Base-by-base conservation (phyloP, 768 basidiomycete species). In the Cantharellus cinnabarinus region DNA sequence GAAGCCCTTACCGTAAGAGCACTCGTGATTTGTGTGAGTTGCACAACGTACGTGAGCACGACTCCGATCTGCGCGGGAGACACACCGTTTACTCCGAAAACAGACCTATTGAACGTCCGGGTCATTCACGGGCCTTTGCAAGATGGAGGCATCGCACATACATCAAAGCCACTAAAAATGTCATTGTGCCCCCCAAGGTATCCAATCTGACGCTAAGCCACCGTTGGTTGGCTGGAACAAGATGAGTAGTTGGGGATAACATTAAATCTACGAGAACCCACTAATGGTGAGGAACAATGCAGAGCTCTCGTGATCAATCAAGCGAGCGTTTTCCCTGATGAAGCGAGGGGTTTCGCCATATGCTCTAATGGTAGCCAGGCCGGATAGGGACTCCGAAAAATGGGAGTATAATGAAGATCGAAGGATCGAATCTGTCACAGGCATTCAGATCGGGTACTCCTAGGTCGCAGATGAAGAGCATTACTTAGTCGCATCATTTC, bases 201-300 rank as follows among this genome's bases (percentile, higher is more conserved):
- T 94, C 93, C n/a, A 95, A 75, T 3, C 91, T 81, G 52, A 94
- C 78, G 57, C 85, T 88, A 38, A 97, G 80, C 90, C 86, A 91
- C 57, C 85, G 75, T 78, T 81, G 62, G 34, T 63, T 63, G 34
- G 61, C 62, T 61, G 50, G 41, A 52, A 29, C 20, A 29, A 29
- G 20, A 29, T 29, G 20, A 29, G 20, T 29, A 29, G 20, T 29
- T 29, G 20, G 40, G 39, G 52, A 48, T 14, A 40, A 58, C 40
- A 37, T 38, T 5, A n/a, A 5, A 35, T 4, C 29, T 5, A n/a
- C 3, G 48, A 41, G 20, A 5, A 60, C 60, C 41, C 39, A 61
- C 60, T 77, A 42, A 80, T 75, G 0, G 79, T 80, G 35, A 85
- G 67, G 44, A 14, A 40, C 52, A 56, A 5, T 7, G 52, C 4